Percentiles rank a stretch among this genome's conserved stretches.
Evolutionary conservation across 2,329 filamentous ascomycete species (phyloP).

Genomic region (Cordyceps pruinosa): DNA sequence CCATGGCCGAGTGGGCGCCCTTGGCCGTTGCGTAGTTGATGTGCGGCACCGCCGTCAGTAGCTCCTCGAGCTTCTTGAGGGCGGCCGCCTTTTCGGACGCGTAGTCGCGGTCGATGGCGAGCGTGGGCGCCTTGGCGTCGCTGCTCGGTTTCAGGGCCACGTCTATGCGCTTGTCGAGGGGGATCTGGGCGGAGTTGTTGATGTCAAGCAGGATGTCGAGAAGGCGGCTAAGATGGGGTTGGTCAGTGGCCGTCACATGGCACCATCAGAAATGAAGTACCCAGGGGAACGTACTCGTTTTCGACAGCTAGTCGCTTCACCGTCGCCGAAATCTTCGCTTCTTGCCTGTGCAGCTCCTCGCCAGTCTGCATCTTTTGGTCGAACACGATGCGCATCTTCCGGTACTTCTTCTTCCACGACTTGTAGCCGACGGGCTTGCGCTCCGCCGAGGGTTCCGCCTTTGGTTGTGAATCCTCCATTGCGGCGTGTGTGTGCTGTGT

Average conservation of each 20-base stretch:
- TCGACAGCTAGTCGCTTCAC: constrained; percentile 81
- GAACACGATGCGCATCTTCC: constrained; percentile 77
- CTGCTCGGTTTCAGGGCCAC: constrained; percentile 46
- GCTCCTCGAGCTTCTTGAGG: constrained; percentile 41
- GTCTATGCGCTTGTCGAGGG: constrained; percentile 67
- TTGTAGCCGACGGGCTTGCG: constrained; percentile 45
- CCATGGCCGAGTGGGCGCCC: constrained; percentile 54
- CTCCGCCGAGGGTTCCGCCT: constrained; percentile 36
- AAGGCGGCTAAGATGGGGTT: constrained; percentile 56
- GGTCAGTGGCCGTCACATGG: constrained; percentile 16
- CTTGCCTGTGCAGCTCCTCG: constrained; percentile 73
- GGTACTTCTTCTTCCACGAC: constrained; percentile 88
- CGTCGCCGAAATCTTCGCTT: constrained; percentile 72
- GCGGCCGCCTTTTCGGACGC: constrained; percentile 35
- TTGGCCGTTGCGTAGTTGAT: constrained; percentile 46
- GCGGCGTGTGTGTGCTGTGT: constrained; percentile 5
- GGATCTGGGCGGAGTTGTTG: constrained; percentile 76
- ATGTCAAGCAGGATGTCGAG: constrained; percentile 84
- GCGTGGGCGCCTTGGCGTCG: constrained; percentile 28
- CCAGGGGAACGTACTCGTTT: constrained; percentile 64
- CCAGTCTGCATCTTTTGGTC: constrained; percentile 72
- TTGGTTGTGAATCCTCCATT: constrained; percentile 32
- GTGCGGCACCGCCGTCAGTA: constrained; percentile 48
- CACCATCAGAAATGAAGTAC: too few species aligned
- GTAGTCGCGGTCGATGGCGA: constrained; percentile 27